Base-by-base conservation (phyloP, 371 early-diverging fungal genomes). In the Mucor lusitanicus region DNA sequence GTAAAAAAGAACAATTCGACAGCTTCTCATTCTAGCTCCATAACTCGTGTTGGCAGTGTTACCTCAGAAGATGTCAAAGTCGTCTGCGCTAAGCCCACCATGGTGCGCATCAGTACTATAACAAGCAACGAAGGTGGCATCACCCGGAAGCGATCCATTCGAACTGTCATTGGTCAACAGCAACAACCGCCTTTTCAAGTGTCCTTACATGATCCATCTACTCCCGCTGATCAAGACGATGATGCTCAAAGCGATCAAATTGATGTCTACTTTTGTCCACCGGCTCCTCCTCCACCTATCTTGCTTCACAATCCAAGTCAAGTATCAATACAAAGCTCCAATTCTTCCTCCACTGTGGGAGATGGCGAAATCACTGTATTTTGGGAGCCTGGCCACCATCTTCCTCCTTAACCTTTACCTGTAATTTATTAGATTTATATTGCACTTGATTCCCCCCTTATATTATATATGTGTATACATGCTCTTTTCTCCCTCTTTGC, bases 361-460 rank as follows among this genome's bases (percentile, higher is more conserved):
- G 78, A 78, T 62, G 79, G 79, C 17, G 76, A 76, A 40, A 79
- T 79, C 32, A 79, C 79, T 44, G 70, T 79, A n/a, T 67, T 62
- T 70, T 78, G 67, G 61, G 68, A 74, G 50, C 56, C 66, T 42
- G 27, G 27, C 27, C 50, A 25, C 23, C 58, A 55, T 13, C 42
- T 15, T 25, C 46, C 61, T 61, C 61, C 46, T 19, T 61, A 30
- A 44, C 53, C 4, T 50, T 53, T 53, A 53, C 27, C 53, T 53
- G 53, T 53, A 53, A 13, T 27, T 50, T 53, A 53, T 27, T 53
- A 53, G 25, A 53, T 53, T 53, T 53, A 53, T 27, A 53, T 53
- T 53, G 15, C 27, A 53, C 53, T 53, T 53, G 23, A 53, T 40
- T 40, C 40, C 40, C 40, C 27, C 53, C 25, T 15, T 13, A 15